Percentiles rank a stretch among this genome's conserved stretches.
These are phyloP conservation scores for Trypanosoma vivax DNA, from an alignment of 208 protist genomes.

Conservation along the genomic window DNA sequence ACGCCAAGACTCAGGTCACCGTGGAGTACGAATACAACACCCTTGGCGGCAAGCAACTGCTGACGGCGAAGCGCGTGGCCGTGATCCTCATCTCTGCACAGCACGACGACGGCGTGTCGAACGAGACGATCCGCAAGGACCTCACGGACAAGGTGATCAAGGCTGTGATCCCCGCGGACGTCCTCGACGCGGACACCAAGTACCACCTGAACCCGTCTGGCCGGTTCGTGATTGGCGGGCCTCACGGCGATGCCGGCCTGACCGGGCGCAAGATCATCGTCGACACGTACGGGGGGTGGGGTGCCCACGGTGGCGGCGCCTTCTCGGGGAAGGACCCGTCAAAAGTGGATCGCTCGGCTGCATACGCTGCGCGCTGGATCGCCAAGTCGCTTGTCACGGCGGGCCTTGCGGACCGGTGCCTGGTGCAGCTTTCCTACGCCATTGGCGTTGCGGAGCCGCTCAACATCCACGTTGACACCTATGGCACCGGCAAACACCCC, in stretches of 20 bases:
- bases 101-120: background rate
- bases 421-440: background rate
- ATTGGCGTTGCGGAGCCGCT: background rate
- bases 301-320: background rate
- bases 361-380: background rate
- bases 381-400: background rate
- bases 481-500: background rate
- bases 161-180: background rate
- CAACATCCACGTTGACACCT: background rate
- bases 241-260: background rate
- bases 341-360: background rate
- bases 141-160: background rate
- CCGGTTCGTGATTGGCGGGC: background rate
- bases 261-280: background rate
- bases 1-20: conserved; percentile 98
- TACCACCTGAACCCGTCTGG: background rate
- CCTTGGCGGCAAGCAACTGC: conserved; percentile 29
- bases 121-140: background rate
- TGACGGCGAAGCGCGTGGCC: background rate
- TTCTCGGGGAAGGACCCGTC: background rate
- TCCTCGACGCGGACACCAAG: background rate
- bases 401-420: background rate
- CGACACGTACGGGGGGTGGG: background rate
- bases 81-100: background rate
- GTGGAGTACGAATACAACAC: conserved; percentile 95